Base-by-base conservation (phyloP, 1,139 yeast species). In the Saccharomycopsis hybrid region DNA sequence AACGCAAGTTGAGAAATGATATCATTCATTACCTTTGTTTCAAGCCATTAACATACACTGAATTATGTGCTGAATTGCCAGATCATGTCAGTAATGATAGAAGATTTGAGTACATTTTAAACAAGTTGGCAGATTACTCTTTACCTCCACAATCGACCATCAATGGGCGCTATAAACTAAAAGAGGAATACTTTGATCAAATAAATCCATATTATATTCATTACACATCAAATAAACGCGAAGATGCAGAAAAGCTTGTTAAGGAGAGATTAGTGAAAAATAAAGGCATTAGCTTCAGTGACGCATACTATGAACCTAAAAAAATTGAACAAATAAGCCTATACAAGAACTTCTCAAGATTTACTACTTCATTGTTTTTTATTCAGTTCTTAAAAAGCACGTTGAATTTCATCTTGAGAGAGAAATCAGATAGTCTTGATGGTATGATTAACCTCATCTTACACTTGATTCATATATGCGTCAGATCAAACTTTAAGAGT, bases 201-300 rank as follows among this genome's bases (percentile, higher is more conserved):
- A 72, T 90, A 31, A 90, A 90, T 61, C 95, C 97, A 0, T 90
- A 81, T 60, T 90, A 84, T 63, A 74, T 86, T 55, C 89, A 88
- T 59, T 85, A 85, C 58, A 71, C 86, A 0, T 70, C 94, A 0
- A 88, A 89, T 57, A 81, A 80, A 49, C 77, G 90, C 53, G 96
- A 89, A 52, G 96, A 85, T 64, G 77, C 86, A 52, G 72, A 77
- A 64, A 65, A 77, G 33, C 47, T 62, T 3, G 49, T 69, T 5
- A 61, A 66, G 45, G 58, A 59, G 27, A 30, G 49, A 2, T 56
- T 61, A 58, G 60, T 63, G 2, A 66, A 67, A 48, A 62, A 64
- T 41, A 64, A 67, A 1, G 65, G 69, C 1, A 60, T 68, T 2
- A 67, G 72, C 2, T 56, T 65, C 25, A 63, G 69, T 2, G 79